These are phyloP conservation scores for Colletotrichum sp. DNA, from an alignment of 2,329 filamentous ascomycete genomes.

Conservation along the genomic window DNA sequence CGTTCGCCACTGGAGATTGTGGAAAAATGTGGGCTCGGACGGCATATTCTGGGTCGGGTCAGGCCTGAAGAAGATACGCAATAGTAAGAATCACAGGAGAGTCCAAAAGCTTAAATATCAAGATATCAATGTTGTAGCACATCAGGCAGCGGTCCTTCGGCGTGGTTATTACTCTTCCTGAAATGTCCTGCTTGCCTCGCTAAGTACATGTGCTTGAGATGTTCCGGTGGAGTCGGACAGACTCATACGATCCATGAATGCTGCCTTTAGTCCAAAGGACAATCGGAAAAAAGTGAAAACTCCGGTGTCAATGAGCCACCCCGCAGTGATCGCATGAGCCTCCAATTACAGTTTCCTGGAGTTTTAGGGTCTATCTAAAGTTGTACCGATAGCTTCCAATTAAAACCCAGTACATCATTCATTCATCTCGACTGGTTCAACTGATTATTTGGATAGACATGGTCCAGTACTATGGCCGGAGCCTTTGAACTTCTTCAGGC, in stretches of 20 bases:
- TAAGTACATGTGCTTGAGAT: not conserved
- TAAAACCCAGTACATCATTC: not conserved
- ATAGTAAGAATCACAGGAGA: not conserved
- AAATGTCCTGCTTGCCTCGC: not conserved
- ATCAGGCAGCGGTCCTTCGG: not conserved
- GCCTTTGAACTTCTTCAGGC: not conserved
- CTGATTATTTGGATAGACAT: not conserved
- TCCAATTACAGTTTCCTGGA: not conserved
- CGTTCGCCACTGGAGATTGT: accelerated
- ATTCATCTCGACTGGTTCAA: not conserved
- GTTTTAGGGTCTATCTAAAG: not conserved
- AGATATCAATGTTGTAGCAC: not conserved
- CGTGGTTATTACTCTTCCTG: not conserved
- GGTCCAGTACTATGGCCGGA: not conserved
- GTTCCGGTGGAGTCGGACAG: not conserved
- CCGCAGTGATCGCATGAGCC: not conserved
- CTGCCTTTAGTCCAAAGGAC: not conserved
- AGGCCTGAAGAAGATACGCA: not conserved
- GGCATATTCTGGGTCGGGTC: accelerated
- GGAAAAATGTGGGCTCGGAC: not conserved
- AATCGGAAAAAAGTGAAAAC: not conserved
- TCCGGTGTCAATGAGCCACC: not conserved
- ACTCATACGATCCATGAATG: not conserved
- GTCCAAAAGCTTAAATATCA: not conserved
- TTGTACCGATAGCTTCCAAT: not conserved